These are phyloP conservation scores for Pholiota adiposa DNA, from an alignment of 1,284 basidiomycete species.

Conservation along the genomic window DNA sequence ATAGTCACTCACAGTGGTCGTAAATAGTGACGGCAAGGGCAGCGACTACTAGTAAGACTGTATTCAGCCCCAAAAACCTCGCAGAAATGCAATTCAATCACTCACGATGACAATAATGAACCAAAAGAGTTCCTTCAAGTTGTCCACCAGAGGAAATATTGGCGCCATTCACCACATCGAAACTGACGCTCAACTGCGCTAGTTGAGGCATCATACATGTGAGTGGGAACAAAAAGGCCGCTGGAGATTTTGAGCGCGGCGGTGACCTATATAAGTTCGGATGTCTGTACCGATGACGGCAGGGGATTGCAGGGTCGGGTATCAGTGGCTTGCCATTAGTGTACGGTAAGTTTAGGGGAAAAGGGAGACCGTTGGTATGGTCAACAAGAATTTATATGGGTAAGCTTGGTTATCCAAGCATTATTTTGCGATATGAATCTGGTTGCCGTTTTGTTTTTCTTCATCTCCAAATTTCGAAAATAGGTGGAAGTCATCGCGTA, in stretches of 20 bases:
- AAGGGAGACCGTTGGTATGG: neutral
- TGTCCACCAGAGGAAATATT: constrained; percentile 3
- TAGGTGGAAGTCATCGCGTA: neutral
- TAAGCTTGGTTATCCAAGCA: too few species aligned
- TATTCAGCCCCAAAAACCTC: neutral
- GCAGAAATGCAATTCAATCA: neutral
- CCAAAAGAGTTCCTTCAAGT: constrained; percentile 10
- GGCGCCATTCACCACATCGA: constrained; percentile 10
- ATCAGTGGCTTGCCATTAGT: neutral
- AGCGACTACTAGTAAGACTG: constrained; percentile 20
- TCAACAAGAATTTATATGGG: too few species aligned
- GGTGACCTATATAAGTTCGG: neutral
- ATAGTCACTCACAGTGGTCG: constrained; percentile 24
- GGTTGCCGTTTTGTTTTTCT: too few species aligned
- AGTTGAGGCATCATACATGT: constrained; percentile 6
- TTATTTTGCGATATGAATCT: too few species aligned
- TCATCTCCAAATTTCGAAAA: neutral
- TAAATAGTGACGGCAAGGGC: constrained; percentile 24
- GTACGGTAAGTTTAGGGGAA: neutral
- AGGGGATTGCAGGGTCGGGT: neutral
- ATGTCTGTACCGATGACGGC: constrained; percentile 1
- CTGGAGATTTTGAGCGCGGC: neutral
- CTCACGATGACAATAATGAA: constrained; percentile 21
- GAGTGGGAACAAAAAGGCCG: constrained; percentile 3
- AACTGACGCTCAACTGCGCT: neutral